Conservation (phyloP, 2,329 filamentous ascomycete species). For the Pseudocercospora fuligena region DNA sequence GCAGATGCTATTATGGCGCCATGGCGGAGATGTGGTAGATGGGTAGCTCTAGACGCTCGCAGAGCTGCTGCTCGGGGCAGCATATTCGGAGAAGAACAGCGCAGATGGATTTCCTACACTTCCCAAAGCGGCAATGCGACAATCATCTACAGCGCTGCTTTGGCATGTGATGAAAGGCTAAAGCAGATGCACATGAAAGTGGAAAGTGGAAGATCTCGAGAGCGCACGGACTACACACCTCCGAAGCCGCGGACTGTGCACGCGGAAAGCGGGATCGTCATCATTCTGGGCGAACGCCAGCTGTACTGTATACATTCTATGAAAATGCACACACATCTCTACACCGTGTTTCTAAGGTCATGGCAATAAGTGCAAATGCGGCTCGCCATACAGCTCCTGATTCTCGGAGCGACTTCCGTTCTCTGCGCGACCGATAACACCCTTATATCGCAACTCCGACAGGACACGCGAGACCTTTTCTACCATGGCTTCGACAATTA, state of each 20-base stretch:
- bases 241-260: background rate
- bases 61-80: constrained; percentile 37
- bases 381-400: constrained; percentile 39
- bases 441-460: constrained; percentile 44
- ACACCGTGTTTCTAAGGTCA: constrained; percentile 18
- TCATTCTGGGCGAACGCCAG: background rate
- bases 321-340: constrained; percentile 30
- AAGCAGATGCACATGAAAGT: constrained; percentile 4
- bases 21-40: constrained; percentile 26
- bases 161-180: constrained; percentile 8
- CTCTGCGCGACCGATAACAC: constrained; percentile 53
- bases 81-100: constrained; percentile 28
- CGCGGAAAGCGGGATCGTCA: background rate
- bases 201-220: background rate
- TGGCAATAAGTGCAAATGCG: constrained; percentile 39
- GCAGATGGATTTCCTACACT: background rate
- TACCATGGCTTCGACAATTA: constrained; percentile 97
- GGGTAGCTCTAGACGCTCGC: constrained; percentile 31
- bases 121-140: background rate
- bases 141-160: background rate
- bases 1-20: constrained; percentile 27
- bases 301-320: constrained; percentile 7
- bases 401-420: constrained; percentile 39
- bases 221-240: constrained; percentile 3
- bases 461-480: constrained; percentile 72